Conservation (phyloP, 2,329 filamentous ascomycete genomes). For the Dothideomycetes sp. region DNA sequence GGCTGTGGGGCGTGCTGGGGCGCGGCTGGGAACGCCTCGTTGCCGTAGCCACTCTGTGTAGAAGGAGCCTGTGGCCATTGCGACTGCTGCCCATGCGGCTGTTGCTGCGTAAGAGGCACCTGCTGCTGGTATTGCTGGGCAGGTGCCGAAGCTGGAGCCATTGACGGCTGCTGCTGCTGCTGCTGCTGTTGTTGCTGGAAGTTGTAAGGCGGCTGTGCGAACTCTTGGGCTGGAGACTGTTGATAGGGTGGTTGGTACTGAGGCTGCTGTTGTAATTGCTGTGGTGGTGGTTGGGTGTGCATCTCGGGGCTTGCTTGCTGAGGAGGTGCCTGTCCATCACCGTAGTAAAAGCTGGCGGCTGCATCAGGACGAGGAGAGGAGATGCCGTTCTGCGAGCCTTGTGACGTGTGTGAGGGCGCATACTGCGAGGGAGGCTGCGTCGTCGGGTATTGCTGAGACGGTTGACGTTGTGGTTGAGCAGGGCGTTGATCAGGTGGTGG, state of each 20-base stretch:
- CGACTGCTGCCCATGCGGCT: constrained; percentile 14
- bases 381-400: constrained; percentile 13
- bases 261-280: constrained; percentile 11
- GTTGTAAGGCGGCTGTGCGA: constrained; percentile 23
- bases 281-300: constrained; percentile 16
- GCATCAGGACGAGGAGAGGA: constrained; percentile 35
- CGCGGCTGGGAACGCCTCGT: constrained; percentile 22
- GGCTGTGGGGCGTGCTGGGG: constrained; percentile 20
- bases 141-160: constrained; percentile 7
- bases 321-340: constrained; percentile 19
- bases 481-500: constrained; percentile 18
- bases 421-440: constrained; percentile 24
- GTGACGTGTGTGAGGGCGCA: constrained; percentile 20
- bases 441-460: constrained; percentile 19
- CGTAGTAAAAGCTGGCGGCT: constrained; percentile 49
- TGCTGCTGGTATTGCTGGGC: constrained; percentile 11
- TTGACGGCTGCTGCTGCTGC: constrained; percentile 5
- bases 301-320: constrained; percentile 12
- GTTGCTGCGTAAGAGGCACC: constrained; percentile 8
- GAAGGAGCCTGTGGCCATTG: constrained; percentile 23
- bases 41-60: constrained; percentile 20
- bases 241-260: constrained; percentile 16
- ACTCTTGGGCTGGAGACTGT: constrained; percentile 16
- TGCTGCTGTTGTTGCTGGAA: constrained; percentile 9
- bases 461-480: constrained; percentile 22